Evolutionary conservation across 2,329 filamentous ascomycete species (phyloP), one percentile per base, ranked within the genome.

Genomic region (Furcasterigmium sp.): DNA sequence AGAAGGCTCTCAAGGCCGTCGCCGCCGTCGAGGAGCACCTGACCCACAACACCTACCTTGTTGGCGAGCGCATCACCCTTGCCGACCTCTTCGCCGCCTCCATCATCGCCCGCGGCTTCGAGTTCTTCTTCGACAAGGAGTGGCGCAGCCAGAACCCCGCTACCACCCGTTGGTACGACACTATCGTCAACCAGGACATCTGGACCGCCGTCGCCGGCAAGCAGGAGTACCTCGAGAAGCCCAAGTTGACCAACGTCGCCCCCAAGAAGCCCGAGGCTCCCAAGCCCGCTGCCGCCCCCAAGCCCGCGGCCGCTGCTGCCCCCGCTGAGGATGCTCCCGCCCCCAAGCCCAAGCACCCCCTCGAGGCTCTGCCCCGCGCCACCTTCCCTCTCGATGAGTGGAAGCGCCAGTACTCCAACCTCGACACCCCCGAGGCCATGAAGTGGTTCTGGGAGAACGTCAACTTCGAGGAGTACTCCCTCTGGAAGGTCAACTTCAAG

Each of bases 391-490:
- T 98, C 45, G 93, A 98, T 64, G 93, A 98, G 74, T 95, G 85
- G 87, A 98, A 98, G 86, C 90, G 93, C 64, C 84, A 88, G 70
- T 98, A 95, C 83, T 98, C 93, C 61, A 98, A 98, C 83, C 41
- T 48, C 37, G 89, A 96, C 52, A 91, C 87, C 56, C 75, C 83
- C 52, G 84, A 77, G 52, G 89, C 91, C 59, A 76, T 97, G 60
- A 91, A 91, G 68, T 97, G 87, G 86, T 97, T 98, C 84, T 98
- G 91, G 91, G 84, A 96, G 75, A 89, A 94, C 70, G 81, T 82
- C 72, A 91, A 93, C 64, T 84, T 93, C 57, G 85, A 90, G 53
- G 93, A 98, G 73, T 98, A 93, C 82, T 95, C 90, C 44, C 73
- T 98, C 68, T 98, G 90, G 89, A 83, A 82, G 68, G 75, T 91